These are phyloP conservation scores for Luffa aegyptiaca DNA, from an alignment of 306 rosid genomes.

Conservation along the genomic window DNA sequence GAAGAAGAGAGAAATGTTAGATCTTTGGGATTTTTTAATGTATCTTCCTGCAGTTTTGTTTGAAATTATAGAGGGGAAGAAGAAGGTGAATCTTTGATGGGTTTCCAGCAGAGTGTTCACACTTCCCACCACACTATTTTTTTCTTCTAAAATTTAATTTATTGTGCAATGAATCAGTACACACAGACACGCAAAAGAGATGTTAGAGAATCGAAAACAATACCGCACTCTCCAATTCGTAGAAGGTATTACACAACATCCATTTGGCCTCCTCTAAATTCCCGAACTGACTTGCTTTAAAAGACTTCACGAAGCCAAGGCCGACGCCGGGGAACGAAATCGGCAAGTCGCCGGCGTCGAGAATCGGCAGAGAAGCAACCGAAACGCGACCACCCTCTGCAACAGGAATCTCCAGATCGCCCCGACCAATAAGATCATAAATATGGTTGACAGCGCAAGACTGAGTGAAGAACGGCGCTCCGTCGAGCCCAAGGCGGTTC, in stretches of 20 bases:
- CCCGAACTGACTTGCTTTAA: background rate
- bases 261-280: background rate
- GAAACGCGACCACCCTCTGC: background rate
- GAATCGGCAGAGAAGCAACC: background rate
- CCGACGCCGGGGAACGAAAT: background rate
- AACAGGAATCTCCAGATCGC: background rate
- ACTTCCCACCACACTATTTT: too few species aligned
- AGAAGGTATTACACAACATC: background rate
- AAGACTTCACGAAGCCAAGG: background rate
- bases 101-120: too few species aligned
- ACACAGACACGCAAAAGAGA: too few species aligned
- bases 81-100: too few species aligned
- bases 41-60: too few species aligned
- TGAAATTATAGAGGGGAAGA: too few species aligned
- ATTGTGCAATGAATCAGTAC: too few species aligned
- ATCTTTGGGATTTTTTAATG: too few species aligned
- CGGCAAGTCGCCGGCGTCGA: background rate
- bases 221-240: background rate
- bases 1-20: too few species aligned
- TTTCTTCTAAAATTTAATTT: too few species aligned
- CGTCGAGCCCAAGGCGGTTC: background rate
- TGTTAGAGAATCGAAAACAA: too few species aligned
- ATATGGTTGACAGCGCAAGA: background rate
- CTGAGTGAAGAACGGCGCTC: conserved; percentile 4
- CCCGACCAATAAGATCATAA: background rate